These are phyloP conservation scores for Beauveria rudraprayagi DNA, from an alignment of 2,329 filamentous ascomycete genomes.

Conservation along the genomic window DNA sequence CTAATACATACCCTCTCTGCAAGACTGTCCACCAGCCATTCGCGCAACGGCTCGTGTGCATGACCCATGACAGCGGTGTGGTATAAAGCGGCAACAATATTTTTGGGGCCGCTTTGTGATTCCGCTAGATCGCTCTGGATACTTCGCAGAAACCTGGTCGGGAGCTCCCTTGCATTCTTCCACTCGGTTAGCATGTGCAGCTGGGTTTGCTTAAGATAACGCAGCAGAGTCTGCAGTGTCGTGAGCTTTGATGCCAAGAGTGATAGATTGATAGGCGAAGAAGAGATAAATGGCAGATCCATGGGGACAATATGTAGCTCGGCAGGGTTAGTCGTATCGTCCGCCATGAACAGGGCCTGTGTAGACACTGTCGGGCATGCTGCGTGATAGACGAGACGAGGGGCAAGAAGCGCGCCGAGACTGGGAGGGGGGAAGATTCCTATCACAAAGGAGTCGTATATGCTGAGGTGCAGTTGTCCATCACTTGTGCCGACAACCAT, in stretches of 20 bases:
- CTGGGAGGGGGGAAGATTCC: slow-evolving; percentile 52
- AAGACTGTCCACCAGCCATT: slow-evolving; percentile 83
- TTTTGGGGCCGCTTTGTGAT: slow-evolving; percentile 43
- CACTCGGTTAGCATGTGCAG: slow-evolving; percentile 74
- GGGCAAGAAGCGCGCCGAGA: slow-evolving; percentile 18
- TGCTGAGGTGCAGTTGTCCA: slow-evolving; percentile 66
- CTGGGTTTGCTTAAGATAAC: slow-evolving; percentile 77
- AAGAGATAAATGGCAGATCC: slow-evolving; percentile 75
- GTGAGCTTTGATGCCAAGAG: slow-evolving; percentile 81
- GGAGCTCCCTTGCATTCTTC: slow-evolving; percentile 73
- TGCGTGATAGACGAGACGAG: slow-evolving; percentile 49
- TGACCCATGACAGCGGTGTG: slow-evolving; percentile 80
- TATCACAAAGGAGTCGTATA: slow-evolving; percentile 79
- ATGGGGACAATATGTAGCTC: slow-evolving; percentile 58
- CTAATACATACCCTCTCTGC: slow-evolving; percentile 58
- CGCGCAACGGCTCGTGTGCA: slow-evolving; percentile 64
- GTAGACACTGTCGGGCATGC: slow-evolving; percentile 69
- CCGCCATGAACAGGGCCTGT: slow-evolving; percentile 58
- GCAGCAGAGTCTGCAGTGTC: slow-evolving; percentile 74
- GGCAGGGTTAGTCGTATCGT: slow-evolving; percentile 24
- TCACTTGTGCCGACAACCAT: slow-evolving; percentile 67
- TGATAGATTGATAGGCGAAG: slow-evolving; percentile 71
- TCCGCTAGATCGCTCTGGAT: slow-evolving; percentile 68
- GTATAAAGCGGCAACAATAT: slow-evolving; percentile 69
- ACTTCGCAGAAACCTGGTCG: slow-evolving; percentile 66